phyloP scores from a whole-genome alignment of 2,329 filamentous ascomycete species.

The Colletotrichum coccodes region DNA sequence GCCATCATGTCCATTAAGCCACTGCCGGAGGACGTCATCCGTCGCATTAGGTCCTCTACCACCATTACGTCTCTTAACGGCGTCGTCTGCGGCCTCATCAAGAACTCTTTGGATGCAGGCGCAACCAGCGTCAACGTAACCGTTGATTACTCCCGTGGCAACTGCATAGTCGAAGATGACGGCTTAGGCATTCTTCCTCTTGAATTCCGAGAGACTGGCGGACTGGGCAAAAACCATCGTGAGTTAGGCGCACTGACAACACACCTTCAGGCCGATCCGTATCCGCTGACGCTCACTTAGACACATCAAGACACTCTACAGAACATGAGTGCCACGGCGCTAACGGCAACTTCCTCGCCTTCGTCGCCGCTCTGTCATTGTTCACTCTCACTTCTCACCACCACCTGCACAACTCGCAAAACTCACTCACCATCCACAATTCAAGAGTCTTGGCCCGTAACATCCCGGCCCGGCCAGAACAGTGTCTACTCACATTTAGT shows the following conservation, averaged over 20 bases:
- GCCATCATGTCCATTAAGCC: constrained; percentile 70
- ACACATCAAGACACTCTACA: constrained; percentile 78
- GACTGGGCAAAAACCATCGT: constrained; percentile 80
- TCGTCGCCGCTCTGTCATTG: constrained; percentile 79
- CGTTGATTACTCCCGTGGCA: constrained; percentile 80
- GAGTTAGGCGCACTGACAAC: constrained; percentile 43
- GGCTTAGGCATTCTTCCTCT: constrained; percentile 78
- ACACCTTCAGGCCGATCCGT: neutral
- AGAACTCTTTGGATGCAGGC: constrained; percentile 86
- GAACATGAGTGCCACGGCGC: constrained; percentile 67
- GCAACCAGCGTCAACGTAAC: constrained; percentile 75
- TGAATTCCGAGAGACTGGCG: constrained; percentile 78
- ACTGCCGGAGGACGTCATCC: constrained; percentile 76
- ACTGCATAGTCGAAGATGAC: constrained; percentile 85
- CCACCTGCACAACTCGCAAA: constrained; percentile 66
- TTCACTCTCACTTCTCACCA: constrained; percentile 81
- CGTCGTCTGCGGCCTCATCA: constrained; percentile 77
- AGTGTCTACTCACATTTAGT: constrained; percentile 62
- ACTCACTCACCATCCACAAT: constrained; percentile 76
- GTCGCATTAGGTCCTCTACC: constrained; percentile 88
- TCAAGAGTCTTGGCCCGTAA: constrained; percentile 73
- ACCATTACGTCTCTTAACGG: constrained; percentile 78
- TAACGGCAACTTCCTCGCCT: constrained; percentile 80
- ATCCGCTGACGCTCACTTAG: constrained; percentile 53
- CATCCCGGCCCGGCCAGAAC: constrained; percentile 67